Evolutionary conservation across 2,329 filamentous ascomycete species (phyloP), one percentile per base, ranked within the genome.

Genomic region (Daldinia eschscholtzii): DNA sequence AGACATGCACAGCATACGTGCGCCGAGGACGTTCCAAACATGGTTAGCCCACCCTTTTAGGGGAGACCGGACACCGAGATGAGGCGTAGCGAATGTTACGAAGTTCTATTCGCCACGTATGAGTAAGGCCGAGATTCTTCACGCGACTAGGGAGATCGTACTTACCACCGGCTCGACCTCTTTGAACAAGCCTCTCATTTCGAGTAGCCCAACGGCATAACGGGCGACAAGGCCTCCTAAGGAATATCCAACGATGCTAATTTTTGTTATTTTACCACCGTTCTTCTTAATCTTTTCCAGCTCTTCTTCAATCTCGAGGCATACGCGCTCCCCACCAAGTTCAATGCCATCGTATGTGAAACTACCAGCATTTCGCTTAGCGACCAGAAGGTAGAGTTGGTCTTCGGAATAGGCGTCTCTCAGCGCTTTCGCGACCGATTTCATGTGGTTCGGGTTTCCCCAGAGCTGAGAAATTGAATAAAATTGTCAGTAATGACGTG

Each of bases 171-270:
- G 95, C 77, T 93, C 86, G 28, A 98, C 85, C 65, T 86, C 86
- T 64, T 97, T 91, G 64, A 98, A 89, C 65, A 93, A 85, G 7
- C 94, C 93, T 75, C 92, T 92, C 61, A 92, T 90, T 74, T 94
- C 89, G 3, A 98, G 84, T 75, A 98, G 82, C 0, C 95, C 95
- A 64, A 97, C 87, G 1, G 93, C 92, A 82, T 97, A 98, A 67
- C 95, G 87, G 9, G 93, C 90, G 4, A 98, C 89, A 6, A 98
- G 83, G 0, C 95, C 95, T 52, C 95, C 95, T 1, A 98, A 85
- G 0, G 93, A 97, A 79, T 98, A 98, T 42, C 95, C 95, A 48
- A 95, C 87, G 44, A 98, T 84, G 78, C 94, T 97, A 71, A 98
- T 84, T 81, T 94, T 97, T 55, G 83, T 90, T 75, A 98, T 91